Evolutionary conservation across 2,329 filamentous ascomycete species (phyloP).

Genomic region (Exophiala aquamarina): DNA sequence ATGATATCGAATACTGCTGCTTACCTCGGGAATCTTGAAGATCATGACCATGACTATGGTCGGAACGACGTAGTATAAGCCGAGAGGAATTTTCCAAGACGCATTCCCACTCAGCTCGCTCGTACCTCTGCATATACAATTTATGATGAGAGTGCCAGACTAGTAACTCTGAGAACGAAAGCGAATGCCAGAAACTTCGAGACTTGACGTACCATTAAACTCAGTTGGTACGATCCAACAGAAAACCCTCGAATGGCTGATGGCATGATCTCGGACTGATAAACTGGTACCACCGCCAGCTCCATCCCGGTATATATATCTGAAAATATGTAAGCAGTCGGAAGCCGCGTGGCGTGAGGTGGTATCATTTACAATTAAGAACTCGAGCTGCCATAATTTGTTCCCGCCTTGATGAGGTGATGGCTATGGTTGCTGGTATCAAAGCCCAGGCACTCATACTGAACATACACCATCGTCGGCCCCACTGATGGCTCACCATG

Average conservation of each 20-base stretch:
- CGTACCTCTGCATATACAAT: conserved; percentile 54
- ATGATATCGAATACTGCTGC: too few species aligned
- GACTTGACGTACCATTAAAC: too few species aligned
- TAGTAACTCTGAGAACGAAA: conserved; percentile 54
- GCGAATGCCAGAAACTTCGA: too few species aligned
- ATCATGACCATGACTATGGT: conserved; percentile 37
- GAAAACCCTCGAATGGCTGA: conserved; percentile 42
- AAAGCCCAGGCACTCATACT: conserved; percentile 39
- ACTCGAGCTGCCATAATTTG: conserved; percentile 39
- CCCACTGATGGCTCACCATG: conserved; percentile 32
- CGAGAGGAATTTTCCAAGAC: conserved; percentile 45
- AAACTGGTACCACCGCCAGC: conserved; percentile 87
- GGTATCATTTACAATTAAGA: conserved; percentile 34
- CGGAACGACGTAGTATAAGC: conserved; percentile 28
- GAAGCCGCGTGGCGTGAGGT: background rate
- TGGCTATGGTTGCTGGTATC: conserved; percentile 32
- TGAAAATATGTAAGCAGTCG: background rate
- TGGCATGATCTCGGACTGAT: conserved; percentile 76
- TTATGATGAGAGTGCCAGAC: conserved; percentile 62
- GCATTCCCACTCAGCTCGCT: conserved; percentile 60
- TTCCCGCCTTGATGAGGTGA: conserved; percentile 32
- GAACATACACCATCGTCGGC: conserved; percentile 39
- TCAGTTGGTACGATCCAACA: conserved; percentile 68
- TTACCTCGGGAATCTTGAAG: conserved; percentile 60
- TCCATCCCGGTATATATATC: conserved; percentile 75